Evolutionary conservation across 371 early-diverging fungal genomes (phyloP), one percentile per base, ranked within the genome.

Genomic region (Mortierella sp.): DNA sequence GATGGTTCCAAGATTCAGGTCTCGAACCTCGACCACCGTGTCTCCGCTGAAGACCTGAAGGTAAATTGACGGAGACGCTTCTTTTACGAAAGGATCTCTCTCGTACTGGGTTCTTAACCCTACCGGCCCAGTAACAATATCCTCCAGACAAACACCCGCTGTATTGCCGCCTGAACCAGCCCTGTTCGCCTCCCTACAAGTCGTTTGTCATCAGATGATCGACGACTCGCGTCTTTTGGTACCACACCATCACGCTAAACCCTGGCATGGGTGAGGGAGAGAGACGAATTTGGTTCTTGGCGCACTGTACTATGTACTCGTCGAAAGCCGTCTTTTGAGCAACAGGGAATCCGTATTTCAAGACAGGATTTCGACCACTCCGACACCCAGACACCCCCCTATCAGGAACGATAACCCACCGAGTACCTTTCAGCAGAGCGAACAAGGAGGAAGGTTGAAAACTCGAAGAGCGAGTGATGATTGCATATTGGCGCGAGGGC

Each of bases 21-120:
- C 74, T 91, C 92, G 76, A 95, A 96, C 90, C 91, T 96, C 50
- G 93, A 93, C 87, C 90, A 87, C 69, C 91, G 84, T 72, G 96
- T 96, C 57, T 91, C 94, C 46, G 91, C 95, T 87, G 88, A 82
- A 21, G 96, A 96, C 75, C 86, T 94, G 75, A 88, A 90, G 83
- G 91, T 89, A 86, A 81, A 89, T 91, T 75, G 88, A 88, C 77
- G 78, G 79, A 67, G 88, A 59, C 72, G 43, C 71, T 48, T 55
- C 69, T 67, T 67, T 74, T 78, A 69, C 14, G 44, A 40, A 71
- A 61, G 51, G 44, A 48, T 50, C 70, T 44, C 53, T 67, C 64
- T 80, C 61, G 77, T 13, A 51, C 64, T 34, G 34, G 50, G 34
- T 14, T 24, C 44, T 48, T 53, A 31, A 34, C 79, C 79, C 28